These are phyloP conservation scores for Bondarzewia mesenterica DNA, from an alignment of 1,284 basidiomycete species.

Conservation along the genomic window DNA sequence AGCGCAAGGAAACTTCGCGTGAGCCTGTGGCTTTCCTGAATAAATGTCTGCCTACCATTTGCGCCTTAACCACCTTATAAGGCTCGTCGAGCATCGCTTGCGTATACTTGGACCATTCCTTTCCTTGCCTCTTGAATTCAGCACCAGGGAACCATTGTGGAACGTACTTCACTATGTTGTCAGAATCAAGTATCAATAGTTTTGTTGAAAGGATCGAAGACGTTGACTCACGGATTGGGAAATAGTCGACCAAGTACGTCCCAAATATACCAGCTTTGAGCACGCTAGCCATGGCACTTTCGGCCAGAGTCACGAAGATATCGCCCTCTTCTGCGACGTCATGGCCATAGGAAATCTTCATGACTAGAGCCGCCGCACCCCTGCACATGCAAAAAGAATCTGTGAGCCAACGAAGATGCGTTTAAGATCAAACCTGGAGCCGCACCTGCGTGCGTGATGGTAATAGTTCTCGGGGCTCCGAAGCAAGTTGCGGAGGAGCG, in stretches of 20 bases:
- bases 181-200: neutral
- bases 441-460: conserved; percentile 16
- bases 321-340: conserved; percentile 30
- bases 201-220: neutral
- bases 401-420: neutral
- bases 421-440: no score
- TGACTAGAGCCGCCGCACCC: conserved; percentile 15
- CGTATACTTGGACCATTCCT: neutral
- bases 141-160: conserved; percentile 4
- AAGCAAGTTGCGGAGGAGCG: conserved; percentile 16
- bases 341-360: conserved; percentile 20
- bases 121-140: conserved; percentile 7
- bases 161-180: neutral
- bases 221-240: conserved; percentile 17
- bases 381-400: conserved; percentile 5
- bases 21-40: neutral
- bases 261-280: conserved; percentile 18
- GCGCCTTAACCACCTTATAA: neutral
- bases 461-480: conserved; percentile 11
- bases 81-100: neutral
- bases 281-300: conserved; percentile 18
- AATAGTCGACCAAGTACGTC: conserved; percentile 22
- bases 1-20: neutral
- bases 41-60: neutral
- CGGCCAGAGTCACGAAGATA: conserved; percentile 35